A percentile compares a stretch with the other conserved stretches of the same genome.
Conservation (phyloP, 192 early-diverging fungal species). For the Backusella australiensis region DNA sequence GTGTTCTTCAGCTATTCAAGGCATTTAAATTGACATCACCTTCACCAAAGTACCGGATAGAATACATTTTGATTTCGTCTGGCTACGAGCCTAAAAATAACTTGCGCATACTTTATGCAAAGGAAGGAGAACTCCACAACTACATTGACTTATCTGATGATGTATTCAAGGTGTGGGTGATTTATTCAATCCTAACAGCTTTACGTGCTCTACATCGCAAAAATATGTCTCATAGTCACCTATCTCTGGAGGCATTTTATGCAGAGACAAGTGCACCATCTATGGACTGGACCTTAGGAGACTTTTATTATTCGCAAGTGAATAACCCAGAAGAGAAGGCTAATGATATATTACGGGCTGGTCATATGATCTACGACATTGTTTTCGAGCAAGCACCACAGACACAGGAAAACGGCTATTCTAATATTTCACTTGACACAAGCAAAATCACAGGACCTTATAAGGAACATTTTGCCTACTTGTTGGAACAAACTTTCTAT, state of each 20-base stretch:
- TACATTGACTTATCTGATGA: background rate
- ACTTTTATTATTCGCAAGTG: background rate
- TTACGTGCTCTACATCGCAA: background rate
- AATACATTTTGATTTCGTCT: background rate
- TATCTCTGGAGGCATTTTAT: background rate
- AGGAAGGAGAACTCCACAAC: background rate
- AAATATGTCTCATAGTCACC: background rate
- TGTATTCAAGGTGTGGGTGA: background rate
- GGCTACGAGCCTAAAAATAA: background rate
- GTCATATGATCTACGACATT: background rate
- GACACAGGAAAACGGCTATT: background rate
- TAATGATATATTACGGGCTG: background rate
- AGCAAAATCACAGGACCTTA: background rate
- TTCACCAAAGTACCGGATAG: background rate
- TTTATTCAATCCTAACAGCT: background rate
- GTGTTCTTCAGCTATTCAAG: background rate
- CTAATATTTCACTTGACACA: background rate
- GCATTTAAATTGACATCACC: background rate
- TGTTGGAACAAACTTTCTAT: background rate
- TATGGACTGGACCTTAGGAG: background rate
- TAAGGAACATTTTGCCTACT: background rate
- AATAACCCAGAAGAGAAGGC: background rate
- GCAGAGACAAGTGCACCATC: background rate
- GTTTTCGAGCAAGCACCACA: background rate
- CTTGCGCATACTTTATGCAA: background rate